These are phyloP conservation scores for Escovopsis sp. DNA, from an alignment of 2,329 filamentous ascomycete species.

Conservation along the genomic window DNA sequence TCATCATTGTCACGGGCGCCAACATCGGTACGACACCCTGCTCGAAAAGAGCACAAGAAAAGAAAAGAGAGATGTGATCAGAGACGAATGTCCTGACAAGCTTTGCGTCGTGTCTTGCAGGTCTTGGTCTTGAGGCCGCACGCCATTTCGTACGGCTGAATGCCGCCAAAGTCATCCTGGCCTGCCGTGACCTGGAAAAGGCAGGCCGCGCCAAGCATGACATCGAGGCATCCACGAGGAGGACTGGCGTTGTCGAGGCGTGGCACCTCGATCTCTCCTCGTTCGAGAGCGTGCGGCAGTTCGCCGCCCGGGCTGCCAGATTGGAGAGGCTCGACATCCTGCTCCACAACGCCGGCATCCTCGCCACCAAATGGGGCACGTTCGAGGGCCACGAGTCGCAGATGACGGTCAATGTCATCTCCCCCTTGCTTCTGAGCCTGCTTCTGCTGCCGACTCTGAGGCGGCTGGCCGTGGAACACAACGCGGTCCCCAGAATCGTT, in stretches of 20 bases:
- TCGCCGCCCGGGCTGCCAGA: slow-evolving; percentile 2
- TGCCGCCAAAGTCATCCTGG: slow-evolving; percentile 24
- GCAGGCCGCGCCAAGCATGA: slow-evolving; percentile 21
- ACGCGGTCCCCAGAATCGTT: not conserved
- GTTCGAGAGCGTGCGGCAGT: slow-evolving; percentile 3
- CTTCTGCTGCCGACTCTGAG: slow-evolving; percentile 2
- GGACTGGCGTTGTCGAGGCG: slow-evolving; percentile 4
- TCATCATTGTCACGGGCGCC: slow-evolving; percentile 23
- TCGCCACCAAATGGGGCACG: not conserved
- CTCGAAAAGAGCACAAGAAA: not conserved
- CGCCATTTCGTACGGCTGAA: slow-evolving; percentile 21
- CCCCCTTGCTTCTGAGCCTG: slow-evolving; percentile 4
- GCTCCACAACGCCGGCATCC: slow-evolving; percentile 4
- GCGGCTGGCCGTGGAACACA: not conserved
- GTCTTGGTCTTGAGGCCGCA: slow-evolving; percentile 24
- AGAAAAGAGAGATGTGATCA: too few relatives aligned
- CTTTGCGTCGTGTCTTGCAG: slow-evolving; percentile 7
- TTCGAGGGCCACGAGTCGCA: slow-evolving; percentile 3
- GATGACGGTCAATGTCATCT: slow-evolving; percentile 5
- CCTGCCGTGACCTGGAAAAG: slow-evolving; percentile 18
- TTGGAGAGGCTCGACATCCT: slow-evolving; percentile 4
- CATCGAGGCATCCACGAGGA: slow-evolving; percentile 13
- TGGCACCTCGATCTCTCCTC: slow-evolving; percentile 5
- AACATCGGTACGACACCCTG: slow-evolving; percentile 12
- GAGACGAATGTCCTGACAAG: not conserved